Evolutionary conservation across 495 filamentous ascomycete species (phyloP), one percentile per base, ranked within the genome.

Genomic region (Penicillium mononematosum): DNA sequence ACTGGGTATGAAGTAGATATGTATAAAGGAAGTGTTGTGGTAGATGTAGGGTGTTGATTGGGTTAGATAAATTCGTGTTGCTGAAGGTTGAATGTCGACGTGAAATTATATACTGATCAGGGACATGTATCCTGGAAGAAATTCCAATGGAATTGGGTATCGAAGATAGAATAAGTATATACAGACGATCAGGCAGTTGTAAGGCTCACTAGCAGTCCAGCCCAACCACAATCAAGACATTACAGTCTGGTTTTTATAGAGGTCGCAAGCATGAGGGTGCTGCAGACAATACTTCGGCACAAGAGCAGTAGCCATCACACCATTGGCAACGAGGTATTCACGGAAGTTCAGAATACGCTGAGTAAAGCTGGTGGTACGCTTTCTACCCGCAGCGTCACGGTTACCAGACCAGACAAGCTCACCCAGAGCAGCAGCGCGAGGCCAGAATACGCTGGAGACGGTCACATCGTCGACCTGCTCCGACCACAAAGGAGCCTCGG

Each of bases 291-390:
- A 83, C 71, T 82, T 83, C 8, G 80, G 76, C 64, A 80, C 70
- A 38, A 82, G 50, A 10, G 75, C 70, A 34, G 71, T 61, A 20
- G 81, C 81, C 63, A 66, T 63, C 1, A 84, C 71, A 9, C 80
- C 79, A 61, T 79, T 81, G 0, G 78, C 79, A 42, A 84, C 74
- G 7, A 84, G 67, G 57, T 82, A 84, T 61, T 84, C 81, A 5
- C 81, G 71, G 68, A 84, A 84, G 58, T 84, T 84, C 24, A 84
- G 67, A 14, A 84, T 71, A 20, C 81, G 72, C 72, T 82, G 79
- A 8, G 80, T 83, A 34, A 84, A 66, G 39, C 68, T 48, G 16
- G 77, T 84, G 0, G 78, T 81, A 11, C 81, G 72, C 65, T 81
- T 82, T 10, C 67, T 53, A 48, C 79, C 81, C 1, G 62, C 44